A percentile compares a stretch with the other conserved stretches of the same genome.
Evolutionary conservation across 2,329 filamentous ascomycete genomes (phyloP).

Genomic region (Apiospora saccharicola): DNA sequence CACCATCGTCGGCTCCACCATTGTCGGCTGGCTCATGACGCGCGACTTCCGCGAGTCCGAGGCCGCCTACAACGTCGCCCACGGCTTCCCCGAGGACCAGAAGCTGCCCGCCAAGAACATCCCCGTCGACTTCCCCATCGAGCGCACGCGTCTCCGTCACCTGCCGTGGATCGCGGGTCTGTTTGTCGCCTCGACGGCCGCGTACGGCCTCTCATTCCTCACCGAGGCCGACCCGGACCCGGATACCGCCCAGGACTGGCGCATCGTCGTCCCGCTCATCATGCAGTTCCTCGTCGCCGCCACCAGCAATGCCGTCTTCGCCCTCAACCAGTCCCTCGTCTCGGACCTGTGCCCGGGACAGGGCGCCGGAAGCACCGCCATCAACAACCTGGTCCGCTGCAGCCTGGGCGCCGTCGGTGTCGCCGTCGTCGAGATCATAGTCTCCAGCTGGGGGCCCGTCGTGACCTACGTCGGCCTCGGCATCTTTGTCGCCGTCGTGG

Average conservation of each 20-base stretch:
- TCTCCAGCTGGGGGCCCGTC: slow-evolving; percentile 26
- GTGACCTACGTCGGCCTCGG: slow-evolving; percentile 31
- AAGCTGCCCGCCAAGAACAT: slow-evolving; percentile 36
- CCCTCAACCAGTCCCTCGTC: slow-evolving; percentile 44
- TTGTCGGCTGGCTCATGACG: slow-evolving; percentile 52
- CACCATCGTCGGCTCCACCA: slow-evolving; percentile 49
- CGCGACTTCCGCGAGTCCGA: slow-evolving; percentile 43
- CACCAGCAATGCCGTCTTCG: slow-evolving; percentile 47
- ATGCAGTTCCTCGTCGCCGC: slow-evolving; percentile 47
- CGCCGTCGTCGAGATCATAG: slow-evolving; percentile 32
- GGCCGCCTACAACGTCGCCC: slow-evolving; percentile 39
- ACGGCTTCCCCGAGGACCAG: slow-evolving; percentile 38
- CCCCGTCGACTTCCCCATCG: slow-evolving; percentile 51
- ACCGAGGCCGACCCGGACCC: slow-evolving; percentile 27
- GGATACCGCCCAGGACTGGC: slow-evolving; percentile 31
- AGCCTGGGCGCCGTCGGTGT: slow-evolving; percentile 41
- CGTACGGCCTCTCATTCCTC: slow-evolving; percentile 45
- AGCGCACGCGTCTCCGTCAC: slow-evolving; percentile 48
- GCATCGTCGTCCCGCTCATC: slow-evolving; percentile 37
- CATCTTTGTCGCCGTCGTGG: background rate
- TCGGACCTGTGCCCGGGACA: slow-evolving; percentile 42
- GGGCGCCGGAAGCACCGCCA: slow-evolving; percentile 42
- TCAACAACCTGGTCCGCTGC: slow-evolving; percentile 46
- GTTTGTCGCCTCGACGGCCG: slow-evolving; percentile 44
- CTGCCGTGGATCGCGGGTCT: slow-evolving; percentile 48